Base-by-base conservation (phyloP, 2,329 filamentous ascomycete genomes). In the Thermothelomyces thermophilus region DNA sequence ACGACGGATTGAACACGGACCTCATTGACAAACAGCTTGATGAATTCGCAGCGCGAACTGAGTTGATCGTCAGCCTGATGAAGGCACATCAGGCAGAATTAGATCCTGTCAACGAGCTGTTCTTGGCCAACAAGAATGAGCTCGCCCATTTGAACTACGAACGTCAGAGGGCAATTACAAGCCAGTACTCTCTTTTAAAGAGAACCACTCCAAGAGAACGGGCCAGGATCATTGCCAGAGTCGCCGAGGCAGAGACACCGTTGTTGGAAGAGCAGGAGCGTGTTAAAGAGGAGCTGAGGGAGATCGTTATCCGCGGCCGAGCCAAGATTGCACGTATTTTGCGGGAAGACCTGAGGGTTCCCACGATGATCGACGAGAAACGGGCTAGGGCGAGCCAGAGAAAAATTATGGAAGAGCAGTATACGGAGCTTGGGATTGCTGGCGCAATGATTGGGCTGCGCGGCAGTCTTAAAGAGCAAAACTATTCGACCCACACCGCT, bases 371-470 rank as follows among this genome's bases (percentile, higher is more conserved):
- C 3, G 49, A 43, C 14, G 39, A 33, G 9, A 13, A 14, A 6
- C 49, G 36, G 11, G 11, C 20, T 14, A 24, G 24, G 14, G 46
- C 33, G 3, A 4, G 2, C 20, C 26, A 46, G 37, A 47, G 31
- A 11, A 36, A 30, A 7, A 11, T 8, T 2, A 16, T 34, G 1
- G 40, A 54, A 19, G 31, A 54, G n/a, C n/a, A 41, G 16, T 9
- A 14, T 5, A 35, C 26, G 19, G 33, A 43, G 3, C 8, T 50
- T 1, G 35, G 16, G 5, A 24, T 33, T 22, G 40, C 20, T 4
- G 44, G 26, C 3, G 40, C 24, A 24, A 48, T 36, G 35, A 33
- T 48, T 10, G 51, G 51, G 9, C 14, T 50, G 22, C 41, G 31
- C 28, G 30, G 31, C 30, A 22, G 16, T 9, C 22, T 36, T 5